A percentile compares a stretch with the other conserved stretches of the same genome.
Evolutionary conservation across 2,329 filamentous ascomycete species (phyloP).

Genomic region (Davidsoniella eucalypti): DNA sequence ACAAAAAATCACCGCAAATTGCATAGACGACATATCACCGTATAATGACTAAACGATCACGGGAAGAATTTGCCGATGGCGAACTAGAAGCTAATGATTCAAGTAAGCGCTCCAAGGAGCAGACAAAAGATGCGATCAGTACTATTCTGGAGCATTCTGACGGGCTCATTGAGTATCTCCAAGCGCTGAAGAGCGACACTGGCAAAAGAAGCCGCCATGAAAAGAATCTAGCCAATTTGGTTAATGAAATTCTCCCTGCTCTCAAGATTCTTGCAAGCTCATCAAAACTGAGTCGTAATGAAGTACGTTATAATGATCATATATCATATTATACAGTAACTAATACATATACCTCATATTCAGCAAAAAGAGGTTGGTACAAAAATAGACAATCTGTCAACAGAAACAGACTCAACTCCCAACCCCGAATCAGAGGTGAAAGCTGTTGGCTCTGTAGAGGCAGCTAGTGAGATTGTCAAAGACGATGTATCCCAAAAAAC

Average conservation of each 20-base stretch:
- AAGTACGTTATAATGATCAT: not conserved
- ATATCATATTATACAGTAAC: not conserved
- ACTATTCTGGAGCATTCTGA: conserved; percentile 22
- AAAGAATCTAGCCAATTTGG: conserved; percentile 13
- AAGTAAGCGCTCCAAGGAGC: conserved; percentile 14
- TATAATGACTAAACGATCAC: conserved; percentile 13
- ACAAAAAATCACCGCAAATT: not conserved
- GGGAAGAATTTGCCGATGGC: conserved; percentile 7
- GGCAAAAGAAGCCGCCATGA: conserved; percentile 15
- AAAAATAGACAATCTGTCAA: not conserved
- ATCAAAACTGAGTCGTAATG: conserved; percentile 1
- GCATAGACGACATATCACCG: not conserved
- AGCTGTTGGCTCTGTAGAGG: not conserved
- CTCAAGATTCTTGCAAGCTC: conserved; percentile 15
- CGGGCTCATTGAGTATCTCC: conserved; percentile 23
- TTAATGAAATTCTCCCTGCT: conserved; percentile 18
- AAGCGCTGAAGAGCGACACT: conserved; percentile 19
- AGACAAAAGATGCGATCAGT: conserved; percentile 17
- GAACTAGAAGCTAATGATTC: conserved; percentile 1
- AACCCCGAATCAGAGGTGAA: not conserved
- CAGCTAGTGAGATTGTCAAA: not conserved
- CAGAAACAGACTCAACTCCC: not conserved
- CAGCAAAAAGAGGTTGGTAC: not conserved
- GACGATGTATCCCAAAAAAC: not conserved
- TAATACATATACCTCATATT: not conserved